Evolutionary conservation across 495 filamentous ascomycete species (phyloP).

Genomic region (Penicilliopsis zonata): DNA sequence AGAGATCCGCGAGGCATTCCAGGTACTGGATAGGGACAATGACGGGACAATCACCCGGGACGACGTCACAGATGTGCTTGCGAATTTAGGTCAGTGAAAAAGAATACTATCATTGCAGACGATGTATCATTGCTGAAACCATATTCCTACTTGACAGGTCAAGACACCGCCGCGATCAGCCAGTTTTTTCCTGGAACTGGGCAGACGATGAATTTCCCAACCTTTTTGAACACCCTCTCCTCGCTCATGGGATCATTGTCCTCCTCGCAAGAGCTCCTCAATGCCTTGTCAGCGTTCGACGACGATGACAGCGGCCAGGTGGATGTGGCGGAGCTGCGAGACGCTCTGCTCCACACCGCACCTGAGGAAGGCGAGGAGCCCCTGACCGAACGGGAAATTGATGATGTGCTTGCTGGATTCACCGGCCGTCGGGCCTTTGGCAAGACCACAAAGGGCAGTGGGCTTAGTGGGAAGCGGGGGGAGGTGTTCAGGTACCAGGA

Average conservation of each 20-base stretch:
- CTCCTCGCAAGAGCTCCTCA: slow-evolving; percentile 61
- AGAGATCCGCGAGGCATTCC: slow-evolving; percentile 74
- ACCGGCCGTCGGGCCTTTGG: slow-evolving; percentile 66
- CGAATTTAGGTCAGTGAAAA: slow-evolving; percentile 48
- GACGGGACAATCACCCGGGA: slow-evolving; percentile 63
- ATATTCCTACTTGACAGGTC: slow-evolving; percentile 21
- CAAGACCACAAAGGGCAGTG: slow-evolving; percentile 12
- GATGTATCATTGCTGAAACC: neutral
- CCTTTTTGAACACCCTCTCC: slow-evolving; percentile 70
- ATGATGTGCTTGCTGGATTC: slow-evolving; percentile 74
- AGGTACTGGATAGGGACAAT: slow-evolving; percentile 73
- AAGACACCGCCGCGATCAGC: slow-evolving; percentile 46
- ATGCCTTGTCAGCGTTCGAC: slow-evolving; percentile 89
- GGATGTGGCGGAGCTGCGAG: slow-evolving; percentile 67
- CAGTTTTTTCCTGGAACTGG: slow-evolving; percentile 63
- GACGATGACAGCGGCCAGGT: slow-evolving; percentile 91
- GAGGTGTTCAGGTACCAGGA: slow-evolving; percentile 37
- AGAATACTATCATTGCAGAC: neutral
- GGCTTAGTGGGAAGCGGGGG: slow-evolving; percentile 21
- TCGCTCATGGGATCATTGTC: slow-evolving; percentile 59
- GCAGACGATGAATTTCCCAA: slow-evolving; percentile 66
- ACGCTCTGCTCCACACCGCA: slow-evolving; percentile 69
- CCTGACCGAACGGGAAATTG: slow-evolving; percentile 65
- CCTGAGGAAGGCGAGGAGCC: slow-evolving; percentile 58
- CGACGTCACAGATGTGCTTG: slow-evolving; percentile 70